Evolutionary conservation across 2,329 filamentous ascomycete species (phyloP).

Genomic region (Exophiala xenobiotica): DNA sequence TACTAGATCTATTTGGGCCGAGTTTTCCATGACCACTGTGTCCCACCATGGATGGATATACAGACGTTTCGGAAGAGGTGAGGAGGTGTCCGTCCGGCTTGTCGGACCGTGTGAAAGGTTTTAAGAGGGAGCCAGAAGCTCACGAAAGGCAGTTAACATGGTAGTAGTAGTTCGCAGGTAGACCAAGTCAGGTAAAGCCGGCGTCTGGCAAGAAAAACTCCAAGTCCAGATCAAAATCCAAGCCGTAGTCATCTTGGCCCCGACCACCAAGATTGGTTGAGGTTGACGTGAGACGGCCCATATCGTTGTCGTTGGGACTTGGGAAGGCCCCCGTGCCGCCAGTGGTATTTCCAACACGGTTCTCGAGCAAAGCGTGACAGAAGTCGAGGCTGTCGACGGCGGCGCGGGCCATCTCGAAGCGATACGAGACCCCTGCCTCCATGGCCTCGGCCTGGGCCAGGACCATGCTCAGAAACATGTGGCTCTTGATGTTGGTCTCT

Average conservation of each 20-base stretch:
- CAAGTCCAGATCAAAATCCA: constrained; percentile 1
- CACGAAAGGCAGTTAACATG: too few species aligned
- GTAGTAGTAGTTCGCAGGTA: too few species aligned
- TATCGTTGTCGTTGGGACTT: background rate
- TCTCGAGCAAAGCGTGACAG: constrained; percentile 16
- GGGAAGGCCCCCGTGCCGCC: background rate
- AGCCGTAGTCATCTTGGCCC: background rate
- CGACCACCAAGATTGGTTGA: background rate
- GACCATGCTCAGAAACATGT: constrained; percentile 33
- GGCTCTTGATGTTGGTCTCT: constrained; percentile 37
- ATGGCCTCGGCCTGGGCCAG: constrained; percentile 30
- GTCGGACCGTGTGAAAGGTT: too few species aligned
- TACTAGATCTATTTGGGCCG: too few species aligned
- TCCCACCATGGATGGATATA: too few species aligned
- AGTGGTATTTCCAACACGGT: background rate
- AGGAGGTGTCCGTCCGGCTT: too few species aligned
- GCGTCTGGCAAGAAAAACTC: constrained; percentile 2
- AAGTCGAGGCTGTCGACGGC: constrained; percentile 27
- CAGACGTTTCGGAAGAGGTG: too few species aligned
- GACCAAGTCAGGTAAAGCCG: too few species aligned
- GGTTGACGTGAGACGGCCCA: background rate
- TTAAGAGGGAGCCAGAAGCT: too few species aligned
- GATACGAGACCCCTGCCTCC: constrained; percentile 36
- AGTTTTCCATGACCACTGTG: too few species aligned
- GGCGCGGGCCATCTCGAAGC: constrained; percentile 36